These are phyloP conservation scores for Plasmodium relictum DNA, from an alignment of 169 alveolate genomes.

Conservation along the genomic window DNA sequence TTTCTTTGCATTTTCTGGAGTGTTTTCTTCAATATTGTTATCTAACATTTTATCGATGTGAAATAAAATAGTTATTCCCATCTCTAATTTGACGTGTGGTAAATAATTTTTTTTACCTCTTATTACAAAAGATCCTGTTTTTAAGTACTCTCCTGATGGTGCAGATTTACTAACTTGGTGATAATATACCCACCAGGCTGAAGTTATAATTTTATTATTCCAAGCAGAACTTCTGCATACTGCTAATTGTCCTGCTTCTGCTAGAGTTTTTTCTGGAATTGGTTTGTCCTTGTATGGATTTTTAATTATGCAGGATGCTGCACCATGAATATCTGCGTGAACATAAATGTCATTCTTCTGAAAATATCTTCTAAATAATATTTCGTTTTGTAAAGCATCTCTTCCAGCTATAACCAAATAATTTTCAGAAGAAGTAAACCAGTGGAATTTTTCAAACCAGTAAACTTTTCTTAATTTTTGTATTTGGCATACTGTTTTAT, in stretches of 20 bases:
- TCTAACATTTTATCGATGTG: constrained; percentile 47
- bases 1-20: constrained; percentile 17
- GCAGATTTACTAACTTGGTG: constrained; percentile 97
- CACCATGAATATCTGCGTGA: constrained; percentile 98
- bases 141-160: constrained; percentile 94
- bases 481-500: constrained; percentile 64
- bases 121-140: constrained; percentile 96
- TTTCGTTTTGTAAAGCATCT: constrained; percentile 96
- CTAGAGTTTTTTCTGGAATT: constrained; percentile 88
- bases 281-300: constrained; percentile 88
- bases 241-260: constrained; percentile 91
- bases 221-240: constrained; percentile 95
- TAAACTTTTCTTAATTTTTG: constrained; percentile 90
- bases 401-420: constrained; percentile 88
- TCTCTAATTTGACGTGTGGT: constrained; percentile 93
- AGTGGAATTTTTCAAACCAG: constrained; percentile 98
- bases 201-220: constrained; percentile 92
- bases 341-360: constrained; percentile 94
- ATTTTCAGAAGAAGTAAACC: constrained; percentile 96
- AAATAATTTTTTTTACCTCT: constrained; percentile 96
- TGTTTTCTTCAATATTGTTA: constrained; percentile 8
- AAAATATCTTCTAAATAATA: constrained; percentile 94
- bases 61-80: constrained; percentile 93
- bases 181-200: constrained; percentile 98
- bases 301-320: constrained; percentile 96